Evolutionary conservation across 129 eudicot genomes (phyloP).

Genomic region (Tagetes patula): DNA sequence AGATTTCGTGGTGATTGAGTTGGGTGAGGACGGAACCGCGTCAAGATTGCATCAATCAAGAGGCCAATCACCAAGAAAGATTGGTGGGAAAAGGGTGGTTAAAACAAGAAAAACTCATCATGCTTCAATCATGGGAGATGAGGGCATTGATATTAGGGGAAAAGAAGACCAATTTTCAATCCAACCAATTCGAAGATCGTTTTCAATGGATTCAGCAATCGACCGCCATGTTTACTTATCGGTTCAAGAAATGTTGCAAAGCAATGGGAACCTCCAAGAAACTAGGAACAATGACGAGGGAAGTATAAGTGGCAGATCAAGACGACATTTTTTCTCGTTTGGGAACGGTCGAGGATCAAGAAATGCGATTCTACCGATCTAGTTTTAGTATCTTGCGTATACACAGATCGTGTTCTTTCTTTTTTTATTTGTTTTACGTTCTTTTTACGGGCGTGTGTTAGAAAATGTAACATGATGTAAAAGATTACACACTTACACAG

Average conservation of each 20-base stretch:
- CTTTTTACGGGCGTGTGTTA: neutral
- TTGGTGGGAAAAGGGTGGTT: conserved; percentile 27
- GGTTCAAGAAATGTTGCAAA: conserved; percentile 61
- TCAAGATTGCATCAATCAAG: conserved; percentile 39
- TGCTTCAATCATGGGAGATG: conserved; percentile 89
- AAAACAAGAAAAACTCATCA: conserved; percentile 53
- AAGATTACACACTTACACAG: conserved; percentile 14
- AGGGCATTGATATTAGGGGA: conserved; percentile 50
- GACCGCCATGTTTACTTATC: conserved; percentile 56
- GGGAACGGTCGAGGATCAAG: conserved; percentile 80
- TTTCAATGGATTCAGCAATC: conserved; percentile 92
- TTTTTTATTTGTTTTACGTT: conserved; percentile 4
- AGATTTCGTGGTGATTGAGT: conserved; percentile 70
- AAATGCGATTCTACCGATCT: conserved; percentile 57
- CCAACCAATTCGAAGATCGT: conserved; percentile 71
- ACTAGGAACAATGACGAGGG: conserved; percentile 50
- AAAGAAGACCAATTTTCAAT: conserved; percentile 56
- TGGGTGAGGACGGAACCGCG: conserved; percentile 42
- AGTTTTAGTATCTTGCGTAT: conserved; percentile 26
- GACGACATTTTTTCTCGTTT: conserved; percentile 65
- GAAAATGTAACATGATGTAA: conserved; percentile 18
- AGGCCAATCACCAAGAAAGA: conserved; percentile 51
- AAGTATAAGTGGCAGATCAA: conserved; percentile 59
- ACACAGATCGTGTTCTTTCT: conserved; percentile 18
- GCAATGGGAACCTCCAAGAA: conserved; percentile 34